Evolutionary conservation across 257 asterid genomes (phyloP).

Genomic region (Solanum pimpinellifolium): DNA sequence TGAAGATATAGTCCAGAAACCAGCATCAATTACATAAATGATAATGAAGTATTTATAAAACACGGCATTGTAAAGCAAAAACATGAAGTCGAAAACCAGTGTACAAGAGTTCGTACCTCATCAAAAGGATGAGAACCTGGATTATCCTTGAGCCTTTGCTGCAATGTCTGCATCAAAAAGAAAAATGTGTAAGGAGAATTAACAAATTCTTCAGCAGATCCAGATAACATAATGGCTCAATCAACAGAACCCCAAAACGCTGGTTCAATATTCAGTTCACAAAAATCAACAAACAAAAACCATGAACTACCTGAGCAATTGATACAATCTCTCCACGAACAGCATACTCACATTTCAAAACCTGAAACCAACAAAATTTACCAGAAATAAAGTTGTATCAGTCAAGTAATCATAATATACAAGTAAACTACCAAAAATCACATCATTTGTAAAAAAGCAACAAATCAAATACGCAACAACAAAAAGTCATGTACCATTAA

Average conservation of each 20-base stretch:
- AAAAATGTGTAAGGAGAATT: not conserved
- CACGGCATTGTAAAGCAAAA: not conserved
- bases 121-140: constrained; percentile 47
- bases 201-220: not conserved
- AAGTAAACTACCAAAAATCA: not conserved
- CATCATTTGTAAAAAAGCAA: not conserved
- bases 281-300: not conserved
- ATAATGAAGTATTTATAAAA: not conserved
- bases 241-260: not conserved
- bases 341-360: constrained; percentile 85
- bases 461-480: not conserved
- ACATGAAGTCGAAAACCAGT: not conserved
- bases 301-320: constrained; percentile 67
- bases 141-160: constrained; percentile 34
- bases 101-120: constrained; percentile 26
- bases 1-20: not conserved
- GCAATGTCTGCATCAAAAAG: constrained; percentile 27
- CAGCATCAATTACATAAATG: not conserved
- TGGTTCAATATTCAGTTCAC: not conserved
- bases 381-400: not conserved
- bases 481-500: not conserved
- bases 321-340: constrained; percentile 95
- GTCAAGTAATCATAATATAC: not conserved
- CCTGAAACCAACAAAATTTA: constrained; percentile 30
- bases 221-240: not conserved